Evolutionary conservation across 768 basidiomycete species (phyloP).

Genomic region (Filobasidium floriforme): DNA sequence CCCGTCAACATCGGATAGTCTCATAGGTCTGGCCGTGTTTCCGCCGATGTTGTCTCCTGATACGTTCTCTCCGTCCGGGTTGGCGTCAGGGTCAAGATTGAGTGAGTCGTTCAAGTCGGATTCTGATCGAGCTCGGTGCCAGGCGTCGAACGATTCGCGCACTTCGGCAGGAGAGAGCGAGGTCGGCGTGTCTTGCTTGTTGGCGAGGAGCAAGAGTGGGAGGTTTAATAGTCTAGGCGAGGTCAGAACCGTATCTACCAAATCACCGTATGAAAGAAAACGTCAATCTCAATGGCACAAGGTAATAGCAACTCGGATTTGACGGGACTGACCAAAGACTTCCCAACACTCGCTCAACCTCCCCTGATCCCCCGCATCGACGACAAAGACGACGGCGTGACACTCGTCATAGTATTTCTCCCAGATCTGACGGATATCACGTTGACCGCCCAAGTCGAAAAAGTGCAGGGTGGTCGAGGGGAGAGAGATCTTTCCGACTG

Average conservation of each 20-base stretch:
- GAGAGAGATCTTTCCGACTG: slow-evolving; percentile 86
- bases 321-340: slow-evolving; percentile 69
- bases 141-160: slow-evolving; percentile 54
- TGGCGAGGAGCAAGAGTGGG: slow-evolving; percentile 83
- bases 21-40: slow-evolving; percentile 8
- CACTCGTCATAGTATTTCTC: slow-evolving; percentile 87
- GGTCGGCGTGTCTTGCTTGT: slow-evolving; percentile 81
- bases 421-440: slow-evolving; percentile 91
- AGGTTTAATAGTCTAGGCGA: slow-evolving; percentile 82
- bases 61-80: slow-evolving; percentile 49
- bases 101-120: slow-evolving; percentile 44
- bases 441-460: slow-evolving; percentile 93
- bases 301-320: too few relatives aligned
- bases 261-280: not conserved
- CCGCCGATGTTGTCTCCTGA: slow-evolving; percentile 49
- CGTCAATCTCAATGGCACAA: slow-evolving; percentile 24
- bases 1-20: slow-evolving; percentile 30
- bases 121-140: slow-evolving; percentile 47
- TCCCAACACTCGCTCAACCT: slow-evolving; percentile 91
- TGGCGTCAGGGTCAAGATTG: slow-evolving; percentile 45
- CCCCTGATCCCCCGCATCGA: slow-evolving; percentile 83
- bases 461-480: slow-evolving; percentile 92
- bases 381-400: slow-evolving; percentile 90
- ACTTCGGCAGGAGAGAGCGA: slow-evolving; percentile 85
- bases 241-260: slow-evolving; percentile 71